These are phyloP conservation scores for Tolypocladium ovalisporum DNA, from an alignment of 2,329 filamentous ascomycete genomes.

Conservation along the genomic window DNA sequence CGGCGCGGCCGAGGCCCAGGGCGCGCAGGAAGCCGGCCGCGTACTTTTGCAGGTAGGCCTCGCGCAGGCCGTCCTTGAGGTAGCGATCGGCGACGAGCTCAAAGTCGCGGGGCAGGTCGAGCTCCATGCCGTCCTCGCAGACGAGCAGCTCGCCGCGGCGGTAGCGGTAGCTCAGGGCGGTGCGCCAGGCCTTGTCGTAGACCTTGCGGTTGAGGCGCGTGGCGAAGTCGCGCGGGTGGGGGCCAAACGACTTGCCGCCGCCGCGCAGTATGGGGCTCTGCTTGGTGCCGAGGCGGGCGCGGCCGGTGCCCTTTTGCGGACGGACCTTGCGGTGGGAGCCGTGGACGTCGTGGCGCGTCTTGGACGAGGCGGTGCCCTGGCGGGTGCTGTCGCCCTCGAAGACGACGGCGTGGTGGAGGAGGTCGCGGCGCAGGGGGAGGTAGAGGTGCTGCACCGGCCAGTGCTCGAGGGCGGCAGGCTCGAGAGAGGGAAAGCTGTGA, in stretches of 20 bases:
- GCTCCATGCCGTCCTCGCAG: conserved; percentile 66
- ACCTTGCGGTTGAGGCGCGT: conserved; percentile 77
- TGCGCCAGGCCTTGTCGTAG: conserved; percentile 93
- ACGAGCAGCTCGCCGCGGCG: conserved; percentile 77
- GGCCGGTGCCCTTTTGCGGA: conserved; percentile 78
- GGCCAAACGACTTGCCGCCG: conserved; percentile 84
- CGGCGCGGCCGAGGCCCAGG: conserved; percentile 56
- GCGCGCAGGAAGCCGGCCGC: conserved; percentile 56
- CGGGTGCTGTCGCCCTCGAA: conserved; percentile 87
- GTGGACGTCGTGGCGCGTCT: conserved; percentile 72
- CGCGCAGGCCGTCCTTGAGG: conserved; percentile 36
- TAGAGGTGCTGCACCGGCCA: conserved; percentile 77
- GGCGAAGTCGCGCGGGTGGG: conserved; percentile 81
- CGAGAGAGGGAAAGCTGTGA: conserved; percentile 81
- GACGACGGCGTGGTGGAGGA: conserved; percentile 83
- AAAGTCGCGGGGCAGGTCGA: conserved; percentile 44
- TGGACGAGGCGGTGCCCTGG: conserved; percentile 74
- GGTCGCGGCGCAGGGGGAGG: conserved; percentile 78
- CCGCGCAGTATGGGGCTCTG: conserved; percentile 75
- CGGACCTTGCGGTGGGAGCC: conserved; percentile 75
- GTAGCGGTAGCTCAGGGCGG: conserved; percentile 85
- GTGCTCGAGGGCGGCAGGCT: conserved; percentile 65
- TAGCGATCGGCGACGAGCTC: conserved; percentile 27
- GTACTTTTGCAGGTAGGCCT: conserved; percentile 50
- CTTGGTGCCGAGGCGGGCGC: conserved; percentile 66